Evolutionary conservation across 1,284 basidiomycete species (phyloP), one percentile per base, ranked within the genome.

Genomic region (Fomes fomentarius): DNA sequence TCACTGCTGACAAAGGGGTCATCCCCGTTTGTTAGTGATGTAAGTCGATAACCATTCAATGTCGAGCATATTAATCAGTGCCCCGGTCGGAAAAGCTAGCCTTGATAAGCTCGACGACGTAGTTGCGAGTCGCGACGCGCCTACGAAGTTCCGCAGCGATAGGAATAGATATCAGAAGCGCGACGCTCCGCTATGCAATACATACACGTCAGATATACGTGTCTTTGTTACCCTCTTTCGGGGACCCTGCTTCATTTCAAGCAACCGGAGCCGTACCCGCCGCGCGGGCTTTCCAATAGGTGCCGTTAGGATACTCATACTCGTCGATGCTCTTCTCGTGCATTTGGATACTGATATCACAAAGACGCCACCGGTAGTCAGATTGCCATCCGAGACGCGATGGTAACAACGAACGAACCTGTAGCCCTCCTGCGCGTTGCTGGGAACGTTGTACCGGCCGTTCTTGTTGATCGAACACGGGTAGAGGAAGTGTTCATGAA

Each of bases 401-500:
- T 35, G 5, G 24, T 12, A 14, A 24, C 28, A 34, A 10, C 14
- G 22, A 22, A 63, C 79, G 33, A 34, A 85, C 87, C 87, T 89
- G 69, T 91, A 91, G 2, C 90, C 90, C 63, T 90, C 90, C 11
- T 75, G 69, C 1, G 85, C 72, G 61, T 85, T 79, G 58, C 61
- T 74, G 0, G 90, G 90, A 1, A 92, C 85, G 61, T 94, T 94
- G 75, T 97, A 97, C 43, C 93, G 80, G 22, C 95, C 95, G 31
- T 82, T 78, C 10, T 76, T 66, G 74, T 96, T 96, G 77, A 98
- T 95, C 33, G 91, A 89, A 65, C 93, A 93, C 3, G 94, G 94
- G 65, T 87, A 86, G 49, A 89, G 75, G 75, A 97, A 98, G 73
- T 97, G 92, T 63, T 97, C 94, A 73, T 98, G 95, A 40, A 97